Conservation (phyloP, 1,284 basidiomycete genomes). For the Ganoderma resinaceum region DNA sequence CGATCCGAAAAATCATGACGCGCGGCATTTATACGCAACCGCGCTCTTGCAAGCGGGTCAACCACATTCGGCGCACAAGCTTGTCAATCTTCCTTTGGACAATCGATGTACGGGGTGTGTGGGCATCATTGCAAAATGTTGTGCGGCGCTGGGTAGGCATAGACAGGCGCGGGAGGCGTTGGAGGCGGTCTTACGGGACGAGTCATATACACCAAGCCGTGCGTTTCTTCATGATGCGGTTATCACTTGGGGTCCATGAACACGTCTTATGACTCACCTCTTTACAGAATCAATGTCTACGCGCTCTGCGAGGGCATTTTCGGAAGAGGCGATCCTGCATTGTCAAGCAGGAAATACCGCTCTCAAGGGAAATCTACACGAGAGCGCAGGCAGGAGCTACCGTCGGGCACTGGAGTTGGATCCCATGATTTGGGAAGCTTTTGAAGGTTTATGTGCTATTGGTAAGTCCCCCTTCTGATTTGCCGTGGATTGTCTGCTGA, state of each 20-base stretch:
- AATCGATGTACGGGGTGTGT: slow-evolving; percentile 77
- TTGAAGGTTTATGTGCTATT: slow-evolving; percentile 85
- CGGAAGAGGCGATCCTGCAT: slow-evolving; percentile 69
- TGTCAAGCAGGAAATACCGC: slow-evolving; percentile 77
- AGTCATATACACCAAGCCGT: slow-evolving; percentile 62
- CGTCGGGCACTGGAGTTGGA: slow-evolving; percentile 76
- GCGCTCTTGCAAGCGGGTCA: slow-evolving; percentile 78
- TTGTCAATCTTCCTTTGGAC: slow-evolving; percentile 68
- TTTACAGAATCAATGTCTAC: slow-evolving; percentile 56
- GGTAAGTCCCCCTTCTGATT: slow-evolving; percentile 56
- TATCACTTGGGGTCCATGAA: slow-evolving; percentile 28
- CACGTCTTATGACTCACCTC: not conserved
- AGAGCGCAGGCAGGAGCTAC: slow-evolving; percentile 77
- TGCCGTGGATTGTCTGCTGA: slow-evolving; percentile 18
- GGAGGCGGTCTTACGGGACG: slow-evolving; percentile 62
- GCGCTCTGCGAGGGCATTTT: slow-evolving; percentile 59
- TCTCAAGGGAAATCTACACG: slow-evolving; percentile 75
- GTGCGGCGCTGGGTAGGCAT: slow-evolving; percentile 72
- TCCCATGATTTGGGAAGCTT: slow-evolving; percentile 93
- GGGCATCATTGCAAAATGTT: slow-evolving; percentile 82
- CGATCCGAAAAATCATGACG: slow-evolving; percentile 76
- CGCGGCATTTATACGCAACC: slow-evolving; percentile 84
- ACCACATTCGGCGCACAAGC: slow-evolving; percentile 77
- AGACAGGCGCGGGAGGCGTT: slow-evolving; percentile 76
- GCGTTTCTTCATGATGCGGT: slow-evolving; percentile 37